Evolutionary conservation across 2,329 filamentous ascomycete genomes (phyloP), one percentile per base, ranked within the genome.

Genomic region (Ceratocystis harringtonii): DNA sequence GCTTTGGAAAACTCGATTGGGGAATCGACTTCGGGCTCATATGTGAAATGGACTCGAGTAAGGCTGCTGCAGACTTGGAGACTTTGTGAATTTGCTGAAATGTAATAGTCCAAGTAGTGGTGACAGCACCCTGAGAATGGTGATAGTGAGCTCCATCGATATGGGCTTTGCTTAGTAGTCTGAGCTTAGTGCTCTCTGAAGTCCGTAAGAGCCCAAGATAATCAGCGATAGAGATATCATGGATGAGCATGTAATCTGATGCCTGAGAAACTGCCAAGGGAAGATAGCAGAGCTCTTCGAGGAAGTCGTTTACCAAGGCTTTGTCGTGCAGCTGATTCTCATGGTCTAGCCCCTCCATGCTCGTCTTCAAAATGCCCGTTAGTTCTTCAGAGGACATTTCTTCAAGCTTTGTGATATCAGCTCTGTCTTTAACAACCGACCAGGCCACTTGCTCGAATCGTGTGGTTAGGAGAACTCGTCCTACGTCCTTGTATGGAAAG

Each of bases 401-500:
- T 55, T n/a, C 6, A 2, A 22, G 30, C 1, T 32, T 32, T 32
- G 3, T n/a, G 48, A 25, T 10, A 10, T 52, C n/a, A 1, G 3
- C 5, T 28, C 5, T 25, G 6, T n/a, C n/a, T 1, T 22, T 5
- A 4, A 10, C 48, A 1, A 3, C 48, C 1, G 22, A 32, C 30
- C 7, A 32, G 30, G 30, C 30, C 1, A 32, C 58, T 45, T 67
- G 6, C 2, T 44, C 15, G 50, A 22, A 61, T 28, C 63, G 65
- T 2, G 61, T 68, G 25, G 43, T 68, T 25, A 68, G n/a, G 1
- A 68, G 55, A 22, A 65, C 58, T 10, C 28, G 61, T 25, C 67
- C 64, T 1, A 66, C 62, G 2, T 60, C 10, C 8, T 62, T 69
- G 0, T 60, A 55, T 0, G 74, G 76, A 4, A 78, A 68, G 67